Conservation (phyloP, 2,329 filamentous ascomycete genomes). For the Whalleya microplaca region DNA sequence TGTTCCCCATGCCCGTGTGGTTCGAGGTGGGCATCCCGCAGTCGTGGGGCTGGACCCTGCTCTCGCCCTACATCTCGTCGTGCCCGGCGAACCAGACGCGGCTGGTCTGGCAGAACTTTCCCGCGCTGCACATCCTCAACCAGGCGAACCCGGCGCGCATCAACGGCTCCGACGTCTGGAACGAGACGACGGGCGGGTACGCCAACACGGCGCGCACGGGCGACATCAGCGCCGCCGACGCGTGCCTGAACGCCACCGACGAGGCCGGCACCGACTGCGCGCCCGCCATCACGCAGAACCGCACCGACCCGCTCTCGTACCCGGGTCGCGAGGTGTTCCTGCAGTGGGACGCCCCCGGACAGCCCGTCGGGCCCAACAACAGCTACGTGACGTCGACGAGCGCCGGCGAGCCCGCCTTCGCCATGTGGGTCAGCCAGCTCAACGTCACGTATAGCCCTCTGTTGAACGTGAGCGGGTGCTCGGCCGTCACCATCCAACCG, state of each 20-base stretch:
- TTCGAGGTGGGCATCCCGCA: constrained; percentile 80
- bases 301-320: constrained; percentile 71
- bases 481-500: constrained; percentile 74
- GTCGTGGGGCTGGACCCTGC: constrained; percentile 81
- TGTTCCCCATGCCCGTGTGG: constrained; percentile 83
- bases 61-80: constrained; percentile 79
- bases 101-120: constrained; percentile 85
- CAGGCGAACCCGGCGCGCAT: constrained; percentile 74
- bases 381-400: constrained; percentile 71
- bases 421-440: constrained; percentile 77
- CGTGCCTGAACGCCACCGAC: constrained; percentile 61
- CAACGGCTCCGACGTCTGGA: constrained; percentile 63
- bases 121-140: constrained; percentile 70
- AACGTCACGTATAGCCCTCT: constrained; percentile 72
- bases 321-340: constrained; percentile 74
- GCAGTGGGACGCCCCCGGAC: constrained; percentile 72
- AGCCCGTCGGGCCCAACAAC: constrained; percentile 77
- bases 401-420: constrained; percentile 65
- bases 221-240: constrained; percentile 47
- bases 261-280: constrained; percentile 58
- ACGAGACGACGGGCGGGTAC: constrained; percentile 66
- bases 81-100: constrained; percentile 76
- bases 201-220: constrained; percentile 58
- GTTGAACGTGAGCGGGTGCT: constrained; percentile 55
- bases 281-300: constrained; percentile 70